Conservation (phyloP, 345 rosid genomes). For the Pistacia integerrima region DNA sequence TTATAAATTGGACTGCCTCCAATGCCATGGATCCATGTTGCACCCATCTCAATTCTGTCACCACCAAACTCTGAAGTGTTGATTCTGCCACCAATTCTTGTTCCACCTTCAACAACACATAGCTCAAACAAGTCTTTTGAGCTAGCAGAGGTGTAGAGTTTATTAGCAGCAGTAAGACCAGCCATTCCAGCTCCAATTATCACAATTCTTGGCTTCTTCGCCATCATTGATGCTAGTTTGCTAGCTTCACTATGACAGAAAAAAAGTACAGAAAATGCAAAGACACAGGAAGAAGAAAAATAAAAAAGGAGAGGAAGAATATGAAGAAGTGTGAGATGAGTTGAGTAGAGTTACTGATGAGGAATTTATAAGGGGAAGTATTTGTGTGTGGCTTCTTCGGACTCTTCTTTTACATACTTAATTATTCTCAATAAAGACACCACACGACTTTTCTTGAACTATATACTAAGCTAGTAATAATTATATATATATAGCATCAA, state of each 20-base stretch:
- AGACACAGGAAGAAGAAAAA: background rate
- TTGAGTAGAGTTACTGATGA: slow-evolving; percentile 23
- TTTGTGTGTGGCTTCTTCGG: slow-evolving; percentile 13
- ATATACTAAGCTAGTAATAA: slow-evolving; percentile 9
- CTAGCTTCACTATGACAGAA: slow-evolving; percentile 7
- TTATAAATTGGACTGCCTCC: slow-evolving; percentile 84
- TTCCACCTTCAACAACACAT: slow-evolving; percentile 82
- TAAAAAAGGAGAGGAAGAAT: background rate
- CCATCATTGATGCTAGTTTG: slow-evolving; percentile 45
- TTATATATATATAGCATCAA: background rate
- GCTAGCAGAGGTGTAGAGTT: slow-evolving; percentile 53
- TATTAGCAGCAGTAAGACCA: slow-evolving; percentile 92
- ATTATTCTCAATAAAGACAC: slow-evolving; percentile 48
- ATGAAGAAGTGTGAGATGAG: slow-evolving; percentile 30
- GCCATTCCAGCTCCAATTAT: slow-evolving; percentile 99
- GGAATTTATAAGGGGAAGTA: slow-evolving; percentile 41
- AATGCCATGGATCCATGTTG: slow-evolving; percentile 99
- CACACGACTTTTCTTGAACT: slow-evolving; percentile 48
- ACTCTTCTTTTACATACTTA: slow-evolving; percentile 12
- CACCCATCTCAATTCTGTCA: slow-evolving; percentile 96
- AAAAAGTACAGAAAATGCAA: slow-evolving; percentile 1
- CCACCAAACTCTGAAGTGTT: slow-evolving; percentile 85
- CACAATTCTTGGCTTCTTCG: slow-evolving; percentile 85
- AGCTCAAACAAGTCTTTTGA: slow-evolving; percentile 66
- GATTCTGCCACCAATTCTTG: slow-evolving; percentile 92